Percentiles rank a stretch among this genome's conserved stretches.
phyloP scores from a whole-genome alignment of 257 asterid species.

The Salvia miltiorrhiza region DNA sequence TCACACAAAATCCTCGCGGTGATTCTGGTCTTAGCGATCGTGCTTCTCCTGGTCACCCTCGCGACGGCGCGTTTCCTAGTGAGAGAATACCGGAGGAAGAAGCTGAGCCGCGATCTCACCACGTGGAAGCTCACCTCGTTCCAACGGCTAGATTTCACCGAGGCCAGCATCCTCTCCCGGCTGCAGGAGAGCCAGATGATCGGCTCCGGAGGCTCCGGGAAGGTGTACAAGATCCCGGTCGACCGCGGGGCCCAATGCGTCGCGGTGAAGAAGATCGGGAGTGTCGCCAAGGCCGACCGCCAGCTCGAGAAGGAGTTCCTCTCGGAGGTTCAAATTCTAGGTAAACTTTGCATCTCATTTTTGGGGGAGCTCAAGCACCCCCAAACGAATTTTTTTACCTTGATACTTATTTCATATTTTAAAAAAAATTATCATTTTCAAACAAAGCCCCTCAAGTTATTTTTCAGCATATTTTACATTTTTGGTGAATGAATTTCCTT shows the following conservation, averaged over 20 bases:
- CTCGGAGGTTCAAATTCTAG: conserved; percentile 46
- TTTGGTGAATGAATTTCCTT: no score
- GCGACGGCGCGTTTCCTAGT: conserved; percentile 32
- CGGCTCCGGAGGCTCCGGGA: conserved; percentile 55
- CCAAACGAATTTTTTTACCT: no score
- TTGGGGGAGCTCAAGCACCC: no score
- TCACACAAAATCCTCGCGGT: conserved; percentile 41
- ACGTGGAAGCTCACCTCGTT: conserved; percentile 82
- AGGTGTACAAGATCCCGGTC: conserved; percentile 42
- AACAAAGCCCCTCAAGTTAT: no score
- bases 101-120: conserved; percentile 44
- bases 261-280: conserved; percentile 53
- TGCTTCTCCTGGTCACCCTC: conserved; percentile 29
- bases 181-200: conserved; percentile 41
- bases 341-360: no score
- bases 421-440: no score
- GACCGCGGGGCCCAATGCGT: conserved; percentile 30
- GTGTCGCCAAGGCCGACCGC: conserved; percentile 27
- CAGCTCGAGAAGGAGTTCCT: conserved; percentile 47
- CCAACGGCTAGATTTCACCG: conserved; percentile 52
- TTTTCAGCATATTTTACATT: no score
- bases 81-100: conserved; percentile 56
- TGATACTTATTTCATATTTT: no score
- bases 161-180: conserved; percentile 32
- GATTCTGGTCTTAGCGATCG: conserved; percentile 39